Percentiles rank a stretch among this genome's conserved stretches.
These are phyloP conservation scores for Aschersonia sp. DNA, from an alignment of 2,329 filamentous ascomycete genomes.

Conservation along the genomic window DNA sequence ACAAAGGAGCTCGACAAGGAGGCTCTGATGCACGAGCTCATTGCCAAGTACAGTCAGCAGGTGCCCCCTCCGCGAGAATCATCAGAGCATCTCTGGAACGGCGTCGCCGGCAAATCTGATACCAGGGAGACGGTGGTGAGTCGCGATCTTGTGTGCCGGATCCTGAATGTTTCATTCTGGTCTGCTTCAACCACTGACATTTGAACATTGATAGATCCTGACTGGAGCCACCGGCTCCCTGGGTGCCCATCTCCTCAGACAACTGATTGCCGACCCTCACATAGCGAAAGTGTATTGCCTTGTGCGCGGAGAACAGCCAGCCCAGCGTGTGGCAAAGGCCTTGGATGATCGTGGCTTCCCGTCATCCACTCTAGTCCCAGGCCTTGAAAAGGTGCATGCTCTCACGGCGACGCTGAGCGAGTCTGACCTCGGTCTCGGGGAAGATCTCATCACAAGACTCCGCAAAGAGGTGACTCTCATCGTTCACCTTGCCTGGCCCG, in stretches of 20 bases:
- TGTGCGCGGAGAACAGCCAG: conserved; percentile 23
- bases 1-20: conserved; percentile 14
- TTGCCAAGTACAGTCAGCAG: conserved; percentile 1
- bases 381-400: not conserved
- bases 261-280: conserved; percentile 42
- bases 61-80: not conserved
- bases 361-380: not conserved
- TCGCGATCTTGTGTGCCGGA: not conserved
- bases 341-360: not conserved
- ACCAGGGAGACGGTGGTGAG: conserved; percentile 14
- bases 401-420: not conserved
- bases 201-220: conserved; percentile 15
- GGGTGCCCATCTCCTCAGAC: conserved; percentile 43
- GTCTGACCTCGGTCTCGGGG: not conserved
- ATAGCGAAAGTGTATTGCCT: conserved; percentile 38
- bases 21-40: conserved; percentile 13
- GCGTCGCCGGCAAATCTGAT: conserved; percentile 5
- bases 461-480: conserved; percentile 8
- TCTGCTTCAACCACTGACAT: conserved; percentile 1
- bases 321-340: not conserved
- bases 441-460: not conserved
- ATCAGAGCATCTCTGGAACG: conserved; percentile 3
- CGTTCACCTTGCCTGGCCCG: conserved; percentile 38
- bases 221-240: conserved; percentile 53
- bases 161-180: not conserved